Evolutionary conservation across 1,284 basidiomycete species (phyloP), one percentile per base, ranked within the genome.

Genomic region (Microbotryomycetes sp.): DNA sequence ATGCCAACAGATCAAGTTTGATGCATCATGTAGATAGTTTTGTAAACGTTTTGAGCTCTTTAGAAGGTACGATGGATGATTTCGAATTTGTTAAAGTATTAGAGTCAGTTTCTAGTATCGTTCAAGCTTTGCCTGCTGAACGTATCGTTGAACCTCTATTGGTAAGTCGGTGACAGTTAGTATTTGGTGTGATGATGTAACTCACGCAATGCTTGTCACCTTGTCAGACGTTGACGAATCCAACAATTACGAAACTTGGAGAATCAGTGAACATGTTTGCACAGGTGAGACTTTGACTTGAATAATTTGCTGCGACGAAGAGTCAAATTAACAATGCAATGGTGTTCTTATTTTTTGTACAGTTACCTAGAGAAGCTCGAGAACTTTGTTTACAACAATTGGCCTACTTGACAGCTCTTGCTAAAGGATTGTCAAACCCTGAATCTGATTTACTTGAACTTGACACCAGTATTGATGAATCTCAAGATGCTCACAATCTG

Each of bases 51-150:
- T 59, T 74, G 12, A 59, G 63, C 1, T 63, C 64, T 3, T 60
- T 72, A 14, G 71, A 72, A 52, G 67, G 68, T 2, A 58, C 49
- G 25, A 65, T 74, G 49, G 67, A 70, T 64, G 54, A 67, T 32
- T 53, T 63, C 28, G 71, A 74, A 47, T 68, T 71, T n/a, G 63
- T 63, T 9, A 71, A 70, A 56, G 72, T 74, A 9, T 52, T 74
- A 9, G 71, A 72, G 30, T 64, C 69, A 22, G 73, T 73, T 1
- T 67, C 69, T 7, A 71, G 69, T 23, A 72, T 74, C 22, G 60
- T 74, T 15, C 72, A 74, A 49, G 73, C 73, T 3, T 46, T 73
- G 16, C 65, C 68, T 6, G 46, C 47, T 22, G 58, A 52, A 6
- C 51, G 60, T 26, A 59, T 59, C 2, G 55, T 69, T 9, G 65